phyloP scores from a whole-genome alignment of 768 basidiomycete species.

The Trichaptum fuscoviolaceum region DNA sequence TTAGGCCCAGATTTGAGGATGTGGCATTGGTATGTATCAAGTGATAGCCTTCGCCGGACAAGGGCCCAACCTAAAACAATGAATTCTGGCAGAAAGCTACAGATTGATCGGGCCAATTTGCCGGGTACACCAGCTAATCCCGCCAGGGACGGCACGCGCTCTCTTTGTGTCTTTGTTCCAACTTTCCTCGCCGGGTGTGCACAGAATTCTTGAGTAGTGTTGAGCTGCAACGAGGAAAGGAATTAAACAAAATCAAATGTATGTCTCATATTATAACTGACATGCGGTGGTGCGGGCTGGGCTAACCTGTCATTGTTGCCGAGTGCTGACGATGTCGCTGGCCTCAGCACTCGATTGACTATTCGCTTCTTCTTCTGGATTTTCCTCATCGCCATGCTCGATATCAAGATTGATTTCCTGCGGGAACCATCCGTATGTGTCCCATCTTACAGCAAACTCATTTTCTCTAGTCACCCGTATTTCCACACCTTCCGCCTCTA shows the following conservation, averaged over 20 bases:
- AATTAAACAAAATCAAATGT: background rate
- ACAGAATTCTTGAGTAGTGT: background rate
- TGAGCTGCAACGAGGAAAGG: background rate
- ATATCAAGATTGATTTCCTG: conserved; percentile 7
- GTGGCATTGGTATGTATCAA: background rate
- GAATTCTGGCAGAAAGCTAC: background rate
- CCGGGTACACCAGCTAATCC: background rate
- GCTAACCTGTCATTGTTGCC: background rate
- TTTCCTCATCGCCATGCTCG: background rate
- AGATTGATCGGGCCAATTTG: background rate
- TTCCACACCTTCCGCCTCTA: conserved; percentile 80
- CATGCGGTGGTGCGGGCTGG: background rate
- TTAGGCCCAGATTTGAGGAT: background rate
- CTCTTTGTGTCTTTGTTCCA: background rate
- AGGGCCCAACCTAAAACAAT: background rate
- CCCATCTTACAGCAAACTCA: conserved; percentile 53
- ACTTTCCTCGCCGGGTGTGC: background rate
- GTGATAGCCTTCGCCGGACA: background rate
- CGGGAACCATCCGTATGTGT: conserved; percentile 67
- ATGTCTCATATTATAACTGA: background rate
- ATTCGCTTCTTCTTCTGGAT: background rate
- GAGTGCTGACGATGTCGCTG: background rate
- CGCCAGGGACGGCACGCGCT: background rate
- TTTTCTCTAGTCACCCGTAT: conserved; percentile 54
- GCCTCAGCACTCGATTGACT: background rate